Conservation (phyloP, 805 yeast genomes). For the Candida ovalis region DNA sequence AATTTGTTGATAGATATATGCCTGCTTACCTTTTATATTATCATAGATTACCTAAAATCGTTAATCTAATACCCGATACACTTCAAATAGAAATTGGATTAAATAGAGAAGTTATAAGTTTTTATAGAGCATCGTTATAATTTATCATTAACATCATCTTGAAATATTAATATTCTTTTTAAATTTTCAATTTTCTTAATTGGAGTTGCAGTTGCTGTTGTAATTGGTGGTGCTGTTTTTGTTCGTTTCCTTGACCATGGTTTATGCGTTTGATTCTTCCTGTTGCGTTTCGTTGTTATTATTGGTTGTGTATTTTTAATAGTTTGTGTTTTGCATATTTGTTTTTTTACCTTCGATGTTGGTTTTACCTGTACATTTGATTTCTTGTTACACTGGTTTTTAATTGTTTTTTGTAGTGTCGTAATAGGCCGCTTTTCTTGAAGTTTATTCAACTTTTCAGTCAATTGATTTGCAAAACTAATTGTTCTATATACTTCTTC, state of each 20-base stretch:
- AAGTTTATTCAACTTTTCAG: neutral
- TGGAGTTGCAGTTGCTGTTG: neutral
- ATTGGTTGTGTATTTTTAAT: neutral
- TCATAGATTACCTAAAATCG: conserved; percentile 14
- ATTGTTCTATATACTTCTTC: neutral
- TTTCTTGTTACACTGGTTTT: neutral
- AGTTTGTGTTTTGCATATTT: neutral
- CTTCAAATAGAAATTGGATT: conserved; percentile 17
- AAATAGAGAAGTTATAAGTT: conserved; percentile 10
- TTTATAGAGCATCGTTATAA: neutral
- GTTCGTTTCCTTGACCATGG: neutral
- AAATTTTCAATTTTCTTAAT: neutral
- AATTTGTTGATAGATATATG: conserved; percentile 81
- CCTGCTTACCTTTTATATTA: conserved; percentile 77
- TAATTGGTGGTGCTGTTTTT: neutral
- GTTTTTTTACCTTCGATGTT: neutral
- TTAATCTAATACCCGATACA: conserved; percentile 2
- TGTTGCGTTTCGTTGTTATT: neutral
- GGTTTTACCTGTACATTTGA: no score
- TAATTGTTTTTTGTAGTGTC: no score
- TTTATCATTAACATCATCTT: neutral
- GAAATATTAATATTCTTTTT: neutral
- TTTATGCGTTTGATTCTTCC: neutral
- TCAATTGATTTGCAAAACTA: neutral
- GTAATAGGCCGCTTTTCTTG: no score